These are phyloP conservation scores for Crithidia thermophila DNA, from an alignment of 208 protist genomes.

Conservation along the genomic window DNA sequence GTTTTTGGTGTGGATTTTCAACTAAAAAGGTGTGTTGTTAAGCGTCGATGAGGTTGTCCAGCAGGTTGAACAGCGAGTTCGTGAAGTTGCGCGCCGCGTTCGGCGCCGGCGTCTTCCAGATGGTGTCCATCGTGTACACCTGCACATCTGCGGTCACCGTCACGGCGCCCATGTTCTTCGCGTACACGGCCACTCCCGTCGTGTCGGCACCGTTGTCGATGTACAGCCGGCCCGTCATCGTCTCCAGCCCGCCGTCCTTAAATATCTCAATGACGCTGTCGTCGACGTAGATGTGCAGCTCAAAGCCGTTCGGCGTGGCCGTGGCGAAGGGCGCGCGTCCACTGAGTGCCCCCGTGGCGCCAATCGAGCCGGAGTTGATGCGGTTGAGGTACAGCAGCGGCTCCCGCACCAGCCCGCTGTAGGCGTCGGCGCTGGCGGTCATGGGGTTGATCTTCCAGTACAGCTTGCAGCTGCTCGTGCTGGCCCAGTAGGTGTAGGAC, in stretches of 20 bases:
- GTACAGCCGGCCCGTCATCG: constrained; percentile 38
- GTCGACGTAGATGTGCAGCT: constrained; percentile 44
- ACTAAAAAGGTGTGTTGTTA: no score
- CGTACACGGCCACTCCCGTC: constrained; percentile 35
- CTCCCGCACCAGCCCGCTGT: constrained; percentile 33
- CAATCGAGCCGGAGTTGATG: constrained; percentile 30
- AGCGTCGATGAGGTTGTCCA: constrained; percentile 23
- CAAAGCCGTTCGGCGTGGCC: constrained; percentile 28
- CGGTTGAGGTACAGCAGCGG: constrained; percentile 40
- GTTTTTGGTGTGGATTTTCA: no score
- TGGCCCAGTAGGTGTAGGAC: constrained; percentile 26
- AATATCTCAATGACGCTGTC: constrained; percentile 47
- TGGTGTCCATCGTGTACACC: constrained; percentile 41
- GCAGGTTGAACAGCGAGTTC: constrained; percentile 28
- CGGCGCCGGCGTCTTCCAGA: constrained; percentile 26
- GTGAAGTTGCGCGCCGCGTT: constrained; percentile 27
- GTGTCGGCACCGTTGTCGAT: constrained; percentile 14
- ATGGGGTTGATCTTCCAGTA: constrained; percentile 32
- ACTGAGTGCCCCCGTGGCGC: constrained; percentile 26
- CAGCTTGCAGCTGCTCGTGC: constrained; percentile 20
- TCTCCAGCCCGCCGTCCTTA: constrained; percentile 48
- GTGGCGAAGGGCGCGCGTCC: constrained; percentile 40
- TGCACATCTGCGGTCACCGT: constrained; percentile 17
- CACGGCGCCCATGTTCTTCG: constrained; percentile 20
- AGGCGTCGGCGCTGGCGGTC: background rate